Evolutionary conservation across 2,329 filamentous ascomycete genomes (phyloP).

Genomic region (Trichoderma citrinoviride): DNA sequence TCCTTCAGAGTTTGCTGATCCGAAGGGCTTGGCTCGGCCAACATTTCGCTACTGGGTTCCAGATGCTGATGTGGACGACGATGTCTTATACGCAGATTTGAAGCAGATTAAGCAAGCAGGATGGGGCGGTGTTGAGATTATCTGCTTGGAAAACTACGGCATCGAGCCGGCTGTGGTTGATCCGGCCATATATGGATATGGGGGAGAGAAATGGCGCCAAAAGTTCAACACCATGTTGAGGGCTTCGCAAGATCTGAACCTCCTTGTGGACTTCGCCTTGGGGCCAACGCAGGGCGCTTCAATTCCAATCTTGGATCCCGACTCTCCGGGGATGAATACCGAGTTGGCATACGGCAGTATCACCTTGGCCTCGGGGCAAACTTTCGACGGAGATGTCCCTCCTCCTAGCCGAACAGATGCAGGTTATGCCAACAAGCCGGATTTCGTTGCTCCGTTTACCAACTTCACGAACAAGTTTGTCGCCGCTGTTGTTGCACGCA

Average conservation of each 20-base stretch:
- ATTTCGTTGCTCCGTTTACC: background rate
- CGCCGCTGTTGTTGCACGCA: slow-evolving; percentile 8
- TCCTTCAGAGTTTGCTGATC: background rate
- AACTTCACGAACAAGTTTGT: slow-evolving; percentile 8
- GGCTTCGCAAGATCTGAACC: background rate
- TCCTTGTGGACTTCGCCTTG: background rate
- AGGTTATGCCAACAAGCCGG: slow-evolving; percentile 10
- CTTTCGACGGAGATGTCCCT: background rate
- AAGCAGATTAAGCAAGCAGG: slow-evolving; percentile 2
- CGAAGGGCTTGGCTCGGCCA: background rate
- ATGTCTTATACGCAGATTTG: slow-evolving; percentile 1
- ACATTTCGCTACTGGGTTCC: slow-evolving; percentile 10
- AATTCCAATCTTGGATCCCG: background rate
- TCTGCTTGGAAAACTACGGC: background rate
- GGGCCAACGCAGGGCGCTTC: slow-evolving; percentile 14
- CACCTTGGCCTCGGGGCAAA: background rate
- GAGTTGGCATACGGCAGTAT: slow-evolving; percentile 1
- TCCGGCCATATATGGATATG: slow-evolving; percentile 6
- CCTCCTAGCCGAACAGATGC: slow-evolving; percentile 2
- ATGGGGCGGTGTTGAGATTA: slow-evolving; percentile 3
- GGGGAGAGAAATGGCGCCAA: background rate
- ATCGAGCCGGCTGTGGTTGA: slow-evolving; percentile 7
- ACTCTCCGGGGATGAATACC: slow-evolving; percentile 11
- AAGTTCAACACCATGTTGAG: slow-evolving; percentile 4
- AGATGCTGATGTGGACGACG: slow-evolving; percentile 3